A percentile compares a stretch with the other conserved stretches of the same genome.
These are phyloP conservation scores for Vitis hybrid DNA, from an alignment of 177 flowering plant species.

Conservation along the genomic window DNA sequence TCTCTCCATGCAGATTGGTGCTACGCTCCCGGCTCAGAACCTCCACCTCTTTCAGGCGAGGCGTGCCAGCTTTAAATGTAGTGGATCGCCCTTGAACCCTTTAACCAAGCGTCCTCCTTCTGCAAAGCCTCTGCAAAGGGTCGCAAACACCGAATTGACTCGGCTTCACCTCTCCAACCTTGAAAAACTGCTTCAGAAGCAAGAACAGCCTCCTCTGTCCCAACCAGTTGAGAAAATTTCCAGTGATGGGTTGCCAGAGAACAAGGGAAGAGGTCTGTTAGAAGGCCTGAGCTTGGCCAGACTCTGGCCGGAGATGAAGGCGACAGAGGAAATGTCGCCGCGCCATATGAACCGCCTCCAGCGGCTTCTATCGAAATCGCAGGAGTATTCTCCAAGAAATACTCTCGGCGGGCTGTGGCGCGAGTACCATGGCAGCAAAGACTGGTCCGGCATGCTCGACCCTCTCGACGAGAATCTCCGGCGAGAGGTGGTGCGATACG, in stretches of 20 bases:
- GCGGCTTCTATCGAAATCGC: constrained; percentile 55
- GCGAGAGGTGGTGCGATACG: constrained; percentile 82
- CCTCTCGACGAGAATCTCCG: constrained; percentile 93
- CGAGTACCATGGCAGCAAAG: constrained; percentile 70
- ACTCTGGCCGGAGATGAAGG: constrained; percentile 53
- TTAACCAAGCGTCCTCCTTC: constrained; percentile 1
- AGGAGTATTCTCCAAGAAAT: constrained; percentile 76
- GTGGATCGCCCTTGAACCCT: constrained; percentile 32
- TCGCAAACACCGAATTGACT: constrained; percentile 16
- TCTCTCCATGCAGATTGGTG: constrained; percentile 30
- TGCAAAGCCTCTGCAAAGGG: not conserved
- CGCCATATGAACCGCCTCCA: constrained; percentile 53
- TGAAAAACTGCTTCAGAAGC: constrained; percentile 57
- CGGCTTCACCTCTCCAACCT: constrained; percentile 53
- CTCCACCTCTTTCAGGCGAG: constrained; percentile 19
- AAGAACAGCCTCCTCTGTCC: not conserved
- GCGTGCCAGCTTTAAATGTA: constrained; percentile 20
- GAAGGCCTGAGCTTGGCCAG: constrained; percentile 52
- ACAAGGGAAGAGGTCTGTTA: constrained; percentile 24
- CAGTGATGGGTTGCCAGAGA: constrained; percentile 8
- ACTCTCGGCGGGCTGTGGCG: constrained; percentile 60
- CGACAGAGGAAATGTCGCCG: constrained; percentile 83
- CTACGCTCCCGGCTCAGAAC: constrained; percentile 26
- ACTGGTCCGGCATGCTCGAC: constrained; percentile 85
- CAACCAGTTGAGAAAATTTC: constrained; percentile 3